A percentile compares a stretch with the other conserved stretches of the same genome.
phyloP scores from a whole-genome alignment of 2,329 filamentous ascomycete species.

The Exserohilum turcica region DNA sequence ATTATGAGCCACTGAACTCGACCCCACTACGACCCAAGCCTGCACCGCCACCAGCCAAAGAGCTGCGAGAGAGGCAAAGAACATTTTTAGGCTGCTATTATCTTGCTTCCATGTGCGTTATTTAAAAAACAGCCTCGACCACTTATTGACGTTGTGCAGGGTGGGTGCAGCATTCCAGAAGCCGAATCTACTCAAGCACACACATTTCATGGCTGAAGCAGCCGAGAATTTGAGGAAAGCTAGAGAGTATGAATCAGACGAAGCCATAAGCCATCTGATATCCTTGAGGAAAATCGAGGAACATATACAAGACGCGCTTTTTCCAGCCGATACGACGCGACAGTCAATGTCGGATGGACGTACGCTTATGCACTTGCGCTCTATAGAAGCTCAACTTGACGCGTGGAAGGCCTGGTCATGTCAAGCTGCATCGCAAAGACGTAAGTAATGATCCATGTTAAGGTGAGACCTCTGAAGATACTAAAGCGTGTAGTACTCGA shows the following conservation, averaged over 20 bases:
- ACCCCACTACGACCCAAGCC: constrained; percentile 16
- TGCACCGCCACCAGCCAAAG: constrained; percentile 15
- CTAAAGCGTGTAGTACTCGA: constrained; percentile 26
- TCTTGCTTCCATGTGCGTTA: constrained; percentile 37
- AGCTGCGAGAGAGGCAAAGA: constrained; percentile 36
- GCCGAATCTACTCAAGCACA: constrained; percentile 40
- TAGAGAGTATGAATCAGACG: constrained; percentile 35
- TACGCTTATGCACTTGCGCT: constrained; percentile 36
- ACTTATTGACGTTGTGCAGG: constrained; percentile 19
- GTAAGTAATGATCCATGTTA: constrained; percentile 15
- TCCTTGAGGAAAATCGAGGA: constrained; percentile 40
- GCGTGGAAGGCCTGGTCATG: constrained; percentile 28
- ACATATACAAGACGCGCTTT: constrained; percentile 39
- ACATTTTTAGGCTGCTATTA: constrained; percentile 44
- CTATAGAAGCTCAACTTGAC: constrained; percentile 35
- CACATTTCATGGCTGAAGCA: constrained; percentile 37
- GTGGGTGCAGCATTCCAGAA: constrained; percentile 37
- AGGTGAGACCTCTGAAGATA: no score
- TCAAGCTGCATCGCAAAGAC: constrained; percentile 19
- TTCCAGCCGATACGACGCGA: constrained; percentile 23
- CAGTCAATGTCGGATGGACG: constrained; percentile 35
- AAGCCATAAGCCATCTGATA: constrained; percentile 30
- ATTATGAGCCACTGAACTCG: constrained; percentile 22
- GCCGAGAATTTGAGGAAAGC: constrained; percentile 23
- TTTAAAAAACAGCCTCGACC: no score